Evolutionary conservation across 2,329 filamentous ascomycete genomes (phyloP).

Genomic region (Aspergillus aculeatus): DNA sequence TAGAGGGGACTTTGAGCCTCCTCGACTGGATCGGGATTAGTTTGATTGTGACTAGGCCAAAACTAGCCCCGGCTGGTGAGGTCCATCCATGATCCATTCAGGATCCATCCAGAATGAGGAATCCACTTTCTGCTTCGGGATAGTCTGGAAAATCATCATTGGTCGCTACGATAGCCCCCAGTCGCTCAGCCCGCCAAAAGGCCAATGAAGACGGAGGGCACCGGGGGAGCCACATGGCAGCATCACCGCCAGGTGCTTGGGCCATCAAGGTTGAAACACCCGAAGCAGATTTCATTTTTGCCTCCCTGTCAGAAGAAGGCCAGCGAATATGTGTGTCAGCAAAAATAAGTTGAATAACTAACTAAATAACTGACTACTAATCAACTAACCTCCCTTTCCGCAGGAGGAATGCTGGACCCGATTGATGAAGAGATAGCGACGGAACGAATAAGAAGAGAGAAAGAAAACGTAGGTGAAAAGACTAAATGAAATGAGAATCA

Average conservation of each 20-base stretch:
- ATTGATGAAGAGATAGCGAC: neutral
- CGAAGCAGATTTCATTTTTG: neutral
- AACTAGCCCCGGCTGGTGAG: neutral
- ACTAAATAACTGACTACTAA: no score
- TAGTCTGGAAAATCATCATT: neutral
- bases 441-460: neutral
- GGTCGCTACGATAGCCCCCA: neutral
- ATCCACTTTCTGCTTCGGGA: slow-evolving; percentile 4
- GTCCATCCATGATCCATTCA: neutral
- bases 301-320: neutral
- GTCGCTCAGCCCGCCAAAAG: neutral
- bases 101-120: neutral
- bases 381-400: neutral
- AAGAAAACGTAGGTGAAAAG: neutral
- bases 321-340: neutral
- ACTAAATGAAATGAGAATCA: neutral
- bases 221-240: slow-evolving; percentile 15
- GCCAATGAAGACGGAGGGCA: slow-evolving; percentile 4
- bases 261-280: slow-evolving; percentile 7
- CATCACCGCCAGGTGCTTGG: slow-evolving; percentile 13
- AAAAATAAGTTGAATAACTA: neutral
- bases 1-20: neutral
- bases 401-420: neutral
- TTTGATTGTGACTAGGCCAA: neutral
- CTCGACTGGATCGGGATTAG: slow-evolving; percentile 1